These are phyloP conservation scores for Wickerhamomyces mucosus DNA, from an alignment of 805 yeast species.

Conservation along the genomic window DNA sequence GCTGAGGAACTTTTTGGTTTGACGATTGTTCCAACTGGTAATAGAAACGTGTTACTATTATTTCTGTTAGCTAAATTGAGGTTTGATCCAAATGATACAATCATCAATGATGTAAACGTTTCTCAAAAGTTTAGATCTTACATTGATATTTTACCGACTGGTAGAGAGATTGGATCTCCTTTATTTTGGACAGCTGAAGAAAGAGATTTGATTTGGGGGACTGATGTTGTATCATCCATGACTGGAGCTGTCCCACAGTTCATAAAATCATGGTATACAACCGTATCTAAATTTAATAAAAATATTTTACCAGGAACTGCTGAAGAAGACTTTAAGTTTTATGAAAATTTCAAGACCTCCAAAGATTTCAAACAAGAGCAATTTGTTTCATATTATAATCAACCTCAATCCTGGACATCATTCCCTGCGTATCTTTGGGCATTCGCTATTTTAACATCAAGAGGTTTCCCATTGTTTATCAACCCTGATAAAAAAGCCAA, in stretches of 20 bases:
- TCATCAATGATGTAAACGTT: constrained; percentile 5
- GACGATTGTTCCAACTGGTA: constrained; percentile 3
- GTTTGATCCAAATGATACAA: constrained; percentile 22
- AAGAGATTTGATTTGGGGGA: constrained; percentile 44
- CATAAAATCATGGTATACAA: constrained; percentile 50
- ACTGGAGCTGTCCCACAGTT: constrained; percentile 34
- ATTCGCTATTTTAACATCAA: constrained; percentile 53
- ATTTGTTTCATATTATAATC: constrained; percentile 18
- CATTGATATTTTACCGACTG: constrained; percentile 37
- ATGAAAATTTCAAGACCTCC: constrained; percentile 11
- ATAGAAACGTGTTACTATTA: constrained; percentile 18
- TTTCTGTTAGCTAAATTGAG: constrained; percentile 33
- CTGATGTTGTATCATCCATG: constrained; percentile 56
- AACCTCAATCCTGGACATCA: constrained; percentile 42
- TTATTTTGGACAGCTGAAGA: constrained; percentile 53
- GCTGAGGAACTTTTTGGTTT: constrained; percentile 24
- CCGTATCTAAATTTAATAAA: constrained; percentile 16
- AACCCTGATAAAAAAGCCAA: constrained; percentile 28
- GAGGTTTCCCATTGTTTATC: constrained; percentile 67
- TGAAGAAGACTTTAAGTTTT: constrained; percentile 20
- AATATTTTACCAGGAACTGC: constrained; percentile 8
- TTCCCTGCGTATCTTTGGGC: constrained; percentile 75
- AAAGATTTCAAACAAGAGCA: constrained; percentile 16
- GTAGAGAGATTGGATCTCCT: constrained; percentile 44
- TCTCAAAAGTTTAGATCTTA: constrained; percentile 30